These are phyloP conservation scores for Dimargaris xerosporica DNA, from an alignment of 192 early-diverging fungal species.

Conservation along the genomic window DNA sequence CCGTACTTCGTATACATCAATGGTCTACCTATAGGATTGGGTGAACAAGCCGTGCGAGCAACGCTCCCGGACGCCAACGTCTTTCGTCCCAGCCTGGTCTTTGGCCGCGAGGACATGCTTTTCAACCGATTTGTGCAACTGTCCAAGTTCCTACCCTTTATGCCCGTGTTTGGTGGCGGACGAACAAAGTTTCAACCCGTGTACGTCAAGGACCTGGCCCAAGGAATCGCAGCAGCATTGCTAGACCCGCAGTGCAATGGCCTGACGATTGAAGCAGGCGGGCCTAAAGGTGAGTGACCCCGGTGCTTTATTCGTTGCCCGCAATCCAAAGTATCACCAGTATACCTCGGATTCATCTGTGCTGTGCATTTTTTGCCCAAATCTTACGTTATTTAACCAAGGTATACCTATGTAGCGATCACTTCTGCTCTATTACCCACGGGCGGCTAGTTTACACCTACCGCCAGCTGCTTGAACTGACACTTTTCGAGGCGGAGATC, in stretches of 20 bases:
- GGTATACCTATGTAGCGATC: background rate
- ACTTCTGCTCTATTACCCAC: background rate
- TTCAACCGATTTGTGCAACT: slow-evolving; percentile 22
- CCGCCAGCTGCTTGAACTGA: slow-evolving; percentile 17
- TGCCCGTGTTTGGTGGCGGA: slow-evolving; percentile 21
- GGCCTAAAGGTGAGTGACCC: slow-evolving; percentile 12
- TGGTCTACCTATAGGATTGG: slow-evolving; percentile 14
- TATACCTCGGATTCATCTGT: background rate
- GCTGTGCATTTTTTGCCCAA: background rate
- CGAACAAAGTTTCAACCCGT: slow-evolving; percentile 20
- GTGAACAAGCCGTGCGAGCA: slow-evolving; percentile 17
- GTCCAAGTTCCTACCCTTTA: slow-evolving; percentile 15
- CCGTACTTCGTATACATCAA: background rate
- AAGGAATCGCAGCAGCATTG: slow-evolving; percentile 2
- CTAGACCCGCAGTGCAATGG: slow-evolving; percentile 9
- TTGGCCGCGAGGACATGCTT: slow-evolving; percentile 22
- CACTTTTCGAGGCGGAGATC: slow-evolving; percentile 14
- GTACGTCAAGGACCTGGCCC: slow-evolving; percentile 20
- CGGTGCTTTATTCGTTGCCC: background rate
- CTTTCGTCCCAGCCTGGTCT: slow-evolving; percentile 21
- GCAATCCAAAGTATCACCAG: background rate
- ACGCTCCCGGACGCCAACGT: slow-evolving; percentile 14
- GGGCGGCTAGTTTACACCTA: slow-evolving; percentile 17
- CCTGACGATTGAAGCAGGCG: slow-evolving; percentile 17
- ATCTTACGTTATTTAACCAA: background rate